Evolutionary conservation across 139 green algal genomes (phyloP), one percentile per base, ranked within the genome.

Genomic region (Limnomonas spitsbergensis): DNA sequence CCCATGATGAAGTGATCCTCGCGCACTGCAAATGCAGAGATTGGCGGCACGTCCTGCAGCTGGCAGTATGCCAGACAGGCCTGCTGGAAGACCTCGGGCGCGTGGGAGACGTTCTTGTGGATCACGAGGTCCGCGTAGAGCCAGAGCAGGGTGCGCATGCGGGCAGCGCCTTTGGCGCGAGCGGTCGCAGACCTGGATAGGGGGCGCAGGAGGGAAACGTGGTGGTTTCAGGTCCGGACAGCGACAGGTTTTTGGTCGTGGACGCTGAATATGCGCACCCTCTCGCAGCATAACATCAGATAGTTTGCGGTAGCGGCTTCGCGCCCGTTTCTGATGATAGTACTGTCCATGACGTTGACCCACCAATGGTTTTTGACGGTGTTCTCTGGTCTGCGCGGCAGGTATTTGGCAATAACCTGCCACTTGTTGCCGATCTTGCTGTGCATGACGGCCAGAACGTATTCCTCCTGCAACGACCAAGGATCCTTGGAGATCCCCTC

Each of bases 361-460:
- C 29, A 70, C 89, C 93, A 98, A 76, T 95, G 88, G 78, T 98
- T 98, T 80, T 98, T 98, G 68, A 98, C 91, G 1, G 91, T 90
- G 74, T 98, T 98, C 79, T 98, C 94, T 7, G 91, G 96, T 14
- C 93, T 80, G 26, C 89, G 88, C 0, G 88, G 89, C 38, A 97
- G 79, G 61, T 84, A 82, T 70, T 88, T 83, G 0, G 91, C 90
- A 40, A 97, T 92, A 7, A 85, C 83, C 24, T 90, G 84, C 93
- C 93, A 98, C 35, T 85, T 85, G 81, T 97, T 97, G 37, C 93
- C 93, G 4, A 52, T 61, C 4, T 35, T 61, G 40, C 39, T 66
- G 77, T 97, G 92, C 40, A 84, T 89, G 20, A 73, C 29, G 86
- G 78, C 78, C 20, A 83, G 53, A 37, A 83, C 75, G 56, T 79